Percentiles rank a stretch among this genome's conserved stretches.
Conservation (phyloP, 1,284 basidiomycete genomes). For the Rugiboletus extremiorientalis region DNA sequence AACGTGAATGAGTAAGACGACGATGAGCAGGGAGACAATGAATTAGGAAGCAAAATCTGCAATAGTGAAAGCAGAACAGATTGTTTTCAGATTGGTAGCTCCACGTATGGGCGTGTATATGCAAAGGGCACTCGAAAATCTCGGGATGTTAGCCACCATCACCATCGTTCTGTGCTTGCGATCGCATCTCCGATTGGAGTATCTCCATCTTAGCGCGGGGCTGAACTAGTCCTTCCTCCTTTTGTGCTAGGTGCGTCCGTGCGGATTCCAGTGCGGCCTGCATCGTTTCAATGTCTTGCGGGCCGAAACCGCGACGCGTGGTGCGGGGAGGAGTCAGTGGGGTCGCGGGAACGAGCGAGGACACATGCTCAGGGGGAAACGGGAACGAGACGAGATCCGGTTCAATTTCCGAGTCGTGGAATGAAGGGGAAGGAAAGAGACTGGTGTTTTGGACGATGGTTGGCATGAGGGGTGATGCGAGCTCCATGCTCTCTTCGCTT, state of each 20-base stretch:
- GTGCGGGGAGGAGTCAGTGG: neutral
- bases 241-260: constrained; percentile 17
- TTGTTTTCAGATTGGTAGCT: neutral
- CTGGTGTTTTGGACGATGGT: constrained; percentile 18
- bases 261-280: constrained; percentile 21
- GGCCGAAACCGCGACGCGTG: constrained; percentile 2
- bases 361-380: constrained; percentile 22
- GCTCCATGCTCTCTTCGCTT: constrained; percentile 54
- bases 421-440: neutral
- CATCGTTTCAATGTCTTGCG: constrained; percentile 18
- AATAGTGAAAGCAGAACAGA: neutral
- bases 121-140: neutral
- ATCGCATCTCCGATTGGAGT: constrained; percentile 9
- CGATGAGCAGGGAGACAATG: neutral
- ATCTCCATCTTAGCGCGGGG: constrained; percentile 23
- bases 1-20: too few relatives aligned
- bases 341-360: constrained; percentile 9
- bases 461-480: constrained; percentile 55
- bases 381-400: constrained; percentile 23
- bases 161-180: neutral
- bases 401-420: constrained; percentile 7
- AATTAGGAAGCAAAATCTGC: neutral
- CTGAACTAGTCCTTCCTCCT: constrained; percentile 21
- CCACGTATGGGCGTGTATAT: neutral
- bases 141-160: neutral